Evolutionary conservation across 192 early-diverging fungal species (phyloP).

Genomic region (Glomus cerebriforme): DNA sequence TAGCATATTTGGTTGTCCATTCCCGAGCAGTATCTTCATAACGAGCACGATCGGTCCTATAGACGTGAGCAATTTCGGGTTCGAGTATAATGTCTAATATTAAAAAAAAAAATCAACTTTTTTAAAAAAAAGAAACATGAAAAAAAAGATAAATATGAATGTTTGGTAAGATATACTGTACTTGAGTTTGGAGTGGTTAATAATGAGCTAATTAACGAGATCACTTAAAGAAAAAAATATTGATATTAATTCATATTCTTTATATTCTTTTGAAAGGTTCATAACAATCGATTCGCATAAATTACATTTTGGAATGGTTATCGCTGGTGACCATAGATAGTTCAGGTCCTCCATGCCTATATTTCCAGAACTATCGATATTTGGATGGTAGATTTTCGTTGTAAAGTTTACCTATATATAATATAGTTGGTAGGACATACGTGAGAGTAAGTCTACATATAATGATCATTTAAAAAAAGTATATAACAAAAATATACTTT

Average conservation of each 20-base stretch:
- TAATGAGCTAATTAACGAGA: not conserved
- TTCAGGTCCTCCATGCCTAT: conserved; percentile 98
- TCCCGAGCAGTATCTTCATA: conserved; percentile 90
- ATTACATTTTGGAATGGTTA: conserved; percentile 88
- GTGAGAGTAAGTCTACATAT: too few species aligned
- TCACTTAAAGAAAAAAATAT: not conserved
- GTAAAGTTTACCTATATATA: conserved; percentile 82
- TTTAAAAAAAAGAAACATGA: too few species aligned
- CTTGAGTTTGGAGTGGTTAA: not conserved
- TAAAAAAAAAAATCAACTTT: too few species aligned
- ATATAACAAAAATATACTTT: conserved; percentile 59
- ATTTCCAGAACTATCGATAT: conserved; percentile 97
- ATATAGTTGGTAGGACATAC: too few species aligned
- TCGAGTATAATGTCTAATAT: too few species aligned
- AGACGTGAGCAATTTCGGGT: conserved; percentile 53
- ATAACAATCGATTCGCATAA: too few species aligned
- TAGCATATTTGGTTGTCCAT: conserved; percentile 91
- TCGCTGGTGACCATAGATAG: conserved; percentile 97
- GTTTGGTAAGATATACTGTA: not conserved
- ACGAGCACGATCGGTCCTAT: conserved; percentile 87
- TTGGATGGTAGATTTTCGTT: conserved; percentile 97
- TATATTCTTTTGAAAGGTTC: too few species aligned
- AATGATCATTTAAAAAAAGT: too few species aligned
- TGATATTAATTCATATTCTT: too few species aligned
- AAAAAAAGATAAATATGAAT: too few species aligned